These are phyloP conservation scores for Blastobotrys malaysiensis DNA, from an alignment of 1,139 yeast species.

Conservation along the genomic window DNA sequence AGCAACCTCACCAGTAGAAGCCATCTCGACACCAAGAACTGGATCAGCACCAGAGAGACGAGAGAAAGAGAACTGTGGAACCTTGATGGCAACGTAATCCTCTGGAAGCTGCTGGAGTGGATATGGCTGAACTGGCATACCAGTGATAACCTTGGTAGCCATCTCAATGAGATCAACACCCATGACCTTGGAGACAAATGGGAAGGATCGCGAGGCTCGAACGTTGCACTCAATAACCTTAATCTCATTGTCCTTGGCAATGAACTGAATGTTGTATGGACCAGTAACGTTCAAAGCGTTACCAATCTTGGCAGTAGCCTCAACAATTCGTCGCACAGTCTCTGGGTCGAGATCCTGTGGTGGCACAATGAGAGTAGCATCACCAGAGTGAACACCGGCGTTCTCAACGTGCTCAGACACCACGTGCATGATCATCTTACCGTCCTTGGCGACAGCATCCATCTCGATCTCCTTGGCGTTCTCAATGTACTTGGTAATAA, in stretches of 20 bases:
- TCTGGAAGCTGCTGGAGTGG: constrained; percentile 86
- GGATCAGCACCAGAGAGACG: constrained; percentile 99
- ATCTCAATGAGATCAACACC: constrained; percentile 95
- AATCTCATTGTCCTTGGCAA: constrained; percentile 85
- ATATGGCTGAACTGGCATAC: constrained; percentile 78
- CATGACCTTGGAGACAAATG: constrained; percentile 95
- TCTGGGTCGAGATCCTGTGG: constrained; percentile 94
- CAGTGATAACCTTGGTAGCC: constrained; percentile 96
- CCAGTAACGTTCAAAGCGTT: constrained; percentile 95
- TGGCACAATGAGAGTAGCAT: constrained; percentile 95
- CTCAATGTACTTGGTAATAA: constrained; percentile 93
- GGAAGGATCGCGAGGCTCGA: constrained; percentile 98
- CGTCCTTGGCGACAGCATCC: constrained; percentile 97
- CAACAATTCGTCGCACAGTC: constrained; percentile 85
- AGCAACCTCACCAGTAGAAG: constrained; percentile 99
- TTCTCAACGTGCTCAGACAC: constrained; percentile 98
- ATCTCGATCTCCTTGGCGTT: constrained; percentile 97
- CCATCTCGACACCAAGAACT: constrained; percentile 98
- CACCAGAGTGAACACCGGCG: constrained; percentile 99
- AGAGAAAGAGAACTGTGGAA: constrained; percentile 97
- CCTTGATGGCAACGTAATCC: constrained; percentile 94
- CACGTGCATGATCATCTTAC: constrained; percentile 93
- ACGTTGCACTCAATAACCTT: constrained; percentile 98
- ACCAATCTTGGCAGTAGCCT: constrained; percentile 95
- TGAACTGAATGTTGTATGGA: constrained; percentile 95